Evolutionary conservation across 1,284 basidiomycete genomes (phyloP), one percentile per base, ranked within the genome.

Genomic region (Pseudozyma sp.): DNA sequence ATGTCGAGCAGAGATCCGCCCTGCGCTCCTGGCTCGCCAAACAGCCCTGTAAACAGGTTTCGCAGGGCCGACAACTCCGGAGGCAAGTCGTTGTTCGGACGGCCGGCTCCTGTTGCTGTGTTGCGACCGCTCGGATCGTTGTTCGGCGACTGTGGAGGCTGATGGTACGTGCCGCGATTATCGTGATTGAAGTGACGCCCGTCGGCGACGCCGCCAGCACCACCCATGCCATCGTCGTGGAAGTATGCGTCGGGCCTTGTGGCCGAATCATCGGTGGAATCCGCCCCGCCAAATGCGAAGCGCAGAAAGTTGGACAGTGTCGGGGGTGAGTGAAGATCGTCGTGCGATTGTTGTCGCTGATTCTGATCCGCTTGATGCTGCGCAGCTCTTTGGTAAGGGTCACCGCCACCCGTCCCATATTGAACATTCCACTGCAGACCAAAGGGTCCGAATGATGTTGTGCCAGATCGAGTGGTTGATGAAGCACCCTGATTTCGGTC

Each of bases 151-250:
- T 63, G 54, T 10, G 54, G 62, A 17, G 69, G 62, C 31, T 68
- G 62, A 30, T 72, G 62, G 30, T 61, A 66, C 8, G 39, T 54
- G 33, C 55, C 61, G 7, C 56, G 50, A 34, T 81, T 81, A 51
- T 79, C 78, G 49, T 75, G 65, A 53, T 81, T 80, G 64, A 80
- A 80, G 37, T 54, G 61, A 8, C 80, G 70, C 7, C 80, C 80
- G 46, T 81, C 80, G 14, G 78, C 57, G n/a, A 69, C 68, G 2
- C 57, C 68, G 8, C 78, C 80, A 11, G 78, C 78, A 3, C 78
- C 80, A 4, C 80, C 80, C 78, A 81, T 81, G 14, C 80, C 80
- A 39, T 81, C 80, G 43, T 81, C 80, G 53, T 78, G 77, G 11
- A 69, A 64, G 53, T 75, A 60, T 1, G 54, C 16, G 14, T 75